Base-by-base conservation (phyloP, 306 rosid genomes). In the Prosopis cineraria region DNA sequence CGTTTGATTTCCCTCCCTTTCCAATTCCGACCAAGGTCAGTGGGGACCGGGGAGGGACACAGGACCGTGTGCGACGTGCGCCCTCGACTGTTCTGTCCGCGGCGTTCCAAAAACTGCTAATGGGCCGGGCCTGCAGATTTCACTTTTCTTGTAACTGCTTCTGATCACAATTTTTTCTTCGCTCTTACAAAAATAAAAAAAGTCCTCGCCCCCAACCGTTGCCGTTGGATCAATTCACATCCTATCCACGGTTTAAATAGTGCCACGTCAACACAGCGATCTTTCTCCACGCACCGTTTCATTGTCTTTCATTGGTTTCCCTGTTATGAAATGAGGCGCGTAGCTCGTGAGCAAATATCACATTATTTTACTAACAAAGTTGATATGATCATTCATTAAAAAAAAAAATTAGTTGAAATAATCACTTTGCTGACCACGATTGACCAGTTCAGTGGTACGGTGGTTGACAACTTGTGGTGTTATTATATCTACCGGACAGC, bases 1-100 rank as follows among this genome's bases (percentile, higher is more conserved):
- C 16, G 24, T 76, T 78, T 69, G 74, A 16, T 84, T 84, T 81
- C 90, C 90, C 84, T 78, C 90, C 90, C 74, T 80, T 87, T 80
- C 64, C 70, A 43, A 20, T 70, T 39, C 12, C 37, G 37, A 3
- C 3, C 50, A 6, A 19, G 24, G 58, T 5, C 14, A 12, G 34
- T 7, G 3, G 39, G 44, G 22, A 19, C 29, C 3, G 70, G 22
- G 22, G 30, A 4, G 70, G 31, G 70, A 20, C 70, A 1, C 70
- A 1, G 30, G 1, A 36, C 30, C 17, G 69, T 7, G 29, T 64
- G 25, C 17, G 3, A 9, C 14, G 2, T 12, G 33, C 68, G 5
- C 41, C 44, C 20, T 10, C 3, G 39, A 6, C 29, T 64, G 24
- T 33, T 12, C 41, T 62, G 44, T 31, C 29, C 27, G 20, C 6